Conservation (phyloP, 2,329 filamentous ascomycete genomes). For the Geosmithia morbida region DNA sequence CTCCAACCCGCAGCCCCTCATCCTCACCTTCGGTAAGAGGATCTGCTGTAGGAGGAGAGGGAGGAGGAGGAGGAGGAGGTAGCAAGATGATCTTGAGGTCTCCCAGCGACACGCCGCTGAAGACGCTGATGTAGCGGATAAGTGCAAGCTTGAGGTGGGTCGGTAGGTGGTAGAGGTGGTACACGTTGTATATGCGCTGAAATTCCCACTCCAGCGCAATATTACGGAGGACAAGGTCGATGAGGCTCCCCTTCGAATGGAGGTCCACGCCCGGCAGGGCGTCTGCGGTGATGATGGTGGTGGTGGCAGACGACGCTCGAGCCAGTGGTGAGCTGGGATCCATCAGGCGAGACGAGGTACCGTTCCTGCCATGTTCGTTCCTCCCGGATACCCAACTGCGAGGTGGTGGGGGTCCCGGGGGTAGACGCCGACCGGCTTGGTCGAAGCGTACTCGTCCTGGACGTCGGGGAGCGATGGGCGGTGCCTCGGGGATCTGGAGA, state of each 20-base stretch:
- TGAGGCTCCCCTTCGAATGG: slow-evolving; percentile 31
- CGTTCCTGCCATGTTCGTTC: too few species aligned
- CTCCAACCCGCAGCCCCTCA: background rate
- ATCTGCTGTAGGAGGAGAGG: too few species aligned
- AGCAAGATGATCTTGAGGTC: slow-evolving; percentile 34
- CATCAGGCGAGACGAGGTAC: too few species aligned
- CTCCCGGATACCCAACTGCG: slow-evolving; percentile 39
- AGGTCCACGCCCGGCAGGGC: slow-evolving; percentile 27
- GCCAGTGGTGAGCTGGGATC: too few species aligned
- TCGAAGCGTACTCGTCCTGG: slow-evolving; percentile 26
- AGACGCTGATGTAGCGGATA: slow-evolving; percentile 29
- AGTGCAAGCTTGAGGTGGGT: slow-evolving; percentile 36
- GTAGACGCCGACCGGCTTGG: slow-evolving; percentile 31
- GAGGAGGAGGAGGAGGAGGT: slow-evolving; percentile 8
- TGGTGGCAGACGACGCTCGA: too few species aligned
- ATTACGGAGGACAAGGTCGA: slow-evolving; percentile 32
- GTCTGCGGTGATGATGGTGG: too few species aligned
- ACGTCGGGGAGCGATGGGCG: slow-evolving; percentile 32
- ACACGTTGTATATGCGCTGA: slow-evolving; percentile 38
- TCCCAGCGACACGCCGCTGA: slow-evolving; percentile 28
- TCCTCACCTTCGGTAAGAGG: too few species aligned
- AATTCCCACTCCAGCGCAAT: slow-evolving; percentile 40
- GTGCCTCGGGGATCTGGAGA: slow-evolving; percentile 43
- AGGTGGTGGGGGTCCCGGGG: slow-evolving; percentile 44
- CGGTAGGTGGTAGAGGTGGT: slow-evolving; percentile 41